Percentiles rank a stretch among this genome's conserved stretches.
Evolutionary conservation across 345 rosid genomes (phyloP).

Genomic region (Bretschneidera sinensis): DNA sequence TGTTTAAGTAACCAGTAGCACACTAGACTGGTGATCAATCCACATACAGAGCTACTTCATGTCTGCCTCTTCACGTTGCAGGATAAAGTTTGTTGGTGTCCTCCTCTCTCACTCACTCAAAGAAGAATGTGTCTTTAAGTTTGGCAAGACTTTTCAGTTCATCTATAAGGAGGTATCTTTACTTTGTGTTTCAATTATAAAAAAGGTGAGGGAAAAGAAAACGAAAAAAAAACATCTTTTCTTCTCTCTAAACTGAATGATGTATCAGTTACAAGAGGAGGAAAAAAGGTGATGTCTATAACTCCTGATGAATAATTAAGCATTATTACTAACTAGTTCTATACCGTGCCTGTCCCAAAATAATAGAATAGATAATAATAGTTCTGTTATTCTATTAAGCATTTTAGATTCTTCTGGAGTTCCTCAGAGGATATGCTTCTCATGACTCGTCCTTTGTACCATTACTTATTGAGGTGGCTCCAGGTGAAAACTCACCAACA

Average conservation of each 20-base stretch:
- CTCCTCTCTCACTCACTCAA: no score
- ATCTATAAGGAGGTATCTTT: no score
- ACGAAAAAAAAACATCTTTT: no score
- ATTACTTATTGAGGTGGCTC: conserved; percentile 50
- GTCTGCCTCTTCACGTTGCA: no score
- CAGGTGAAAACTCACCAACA: conserved; percentile 60
- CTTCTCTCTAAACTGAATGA: background rate
- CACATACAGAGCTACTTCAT: no score
- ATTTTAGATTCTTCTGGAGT: conserved; percentile 38
- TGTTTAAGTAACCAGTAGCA: no score
- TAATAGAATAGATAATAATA: background rate
- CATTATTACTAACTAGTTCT: conserved; percentile 6
- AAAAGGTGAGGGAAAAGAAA: no score
- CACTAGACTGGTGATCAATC: no score
- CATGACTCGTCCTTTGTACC: conserved; percentile 36
- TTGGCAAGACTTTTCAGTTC: background rate
- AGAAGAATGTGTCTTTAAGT: no score
- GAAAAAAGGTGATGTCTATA: no score
- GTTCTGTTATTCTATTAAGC: conserved; percentile 34
- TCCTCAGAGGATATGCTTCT: conserved; percentile 77
- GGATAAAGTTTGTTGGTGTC: no score
- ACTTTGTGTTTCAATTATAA: background rate
- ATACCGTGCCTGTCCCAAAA: background rate
- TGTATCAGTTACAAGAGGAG: background rate
- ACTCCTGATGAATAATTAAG: conserved; percentile 16